Conservation (phyloP, 495 filamentous ascomycete species). For the Podospora pseudocomata region DNA sequence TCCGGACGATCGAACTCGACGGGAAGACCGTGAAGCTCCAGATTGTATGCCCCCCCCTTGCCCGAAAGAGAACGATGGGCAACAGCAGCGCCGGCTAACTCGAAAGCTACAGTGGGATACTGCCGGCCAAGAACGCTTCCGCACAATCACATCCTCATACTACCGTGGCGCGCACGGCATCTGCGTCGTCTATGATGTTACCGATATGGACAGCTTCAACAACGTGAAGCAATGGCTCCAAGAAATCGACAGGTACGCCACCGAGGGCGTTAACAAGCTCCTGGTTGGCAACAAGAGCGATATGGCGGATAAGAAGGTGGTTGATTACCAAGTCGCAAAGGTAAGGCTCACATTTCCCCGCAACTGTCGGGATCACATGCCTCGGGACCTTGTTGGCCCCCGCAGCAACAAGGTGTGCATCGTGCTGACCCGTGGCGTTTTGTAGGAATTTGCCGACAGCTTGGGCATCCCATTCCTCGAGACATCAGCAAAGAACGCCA, state of each 20-base stretch:
- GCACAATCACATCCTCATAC: constrained; percentile 99
- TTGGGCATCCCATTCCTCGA: constrained; percentile 99
- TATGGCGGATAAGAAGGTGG: constrained; percentile 99
- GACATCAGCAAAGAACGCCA: constrained; percentile 98
- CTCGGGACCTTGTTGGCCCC: not conserved
- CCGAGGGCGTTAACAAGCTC: constrained; percentile 98
- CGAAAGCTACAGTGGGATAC: constrained; percentile 79
- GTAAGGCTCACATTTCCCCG: constrained; percentile 43
- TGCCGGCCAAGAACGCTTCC: constrained; percentile 97
- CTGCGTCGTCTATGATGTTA: constrained; percentile 99
- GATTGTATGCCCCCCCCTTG: constrained; percentile 64
- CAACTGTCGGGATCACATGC: constrained; percentile 9
- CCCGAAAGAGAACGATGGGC: not conserved
- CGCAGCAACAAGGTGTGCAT: not conserved
- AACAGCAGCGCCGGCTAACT: not conserved
- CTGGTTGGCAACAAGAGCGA: constrained; percentile 99
- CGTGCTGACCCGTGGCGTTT: constrained; percentile 14
- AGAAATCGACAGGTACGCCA: constrained; percentile 98
- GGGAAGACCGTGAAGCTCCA: constrained; percentile 99
- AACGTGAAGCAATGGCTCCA: constrained; percentile 99
- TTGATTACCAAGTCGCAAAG: constrained; percentile 99
- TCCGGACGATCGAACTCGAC: constrained; percentile 97
- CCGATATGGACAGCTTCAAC: constrained; percentile 99
- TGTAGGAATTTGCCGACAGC: constrained; percentile 95
- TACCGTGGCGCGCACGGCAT: constrained; percentile 98